Base-by-base conservation (phyloP, 1,284 basidiomycete species). In the Trametes pubescens region DNA sequence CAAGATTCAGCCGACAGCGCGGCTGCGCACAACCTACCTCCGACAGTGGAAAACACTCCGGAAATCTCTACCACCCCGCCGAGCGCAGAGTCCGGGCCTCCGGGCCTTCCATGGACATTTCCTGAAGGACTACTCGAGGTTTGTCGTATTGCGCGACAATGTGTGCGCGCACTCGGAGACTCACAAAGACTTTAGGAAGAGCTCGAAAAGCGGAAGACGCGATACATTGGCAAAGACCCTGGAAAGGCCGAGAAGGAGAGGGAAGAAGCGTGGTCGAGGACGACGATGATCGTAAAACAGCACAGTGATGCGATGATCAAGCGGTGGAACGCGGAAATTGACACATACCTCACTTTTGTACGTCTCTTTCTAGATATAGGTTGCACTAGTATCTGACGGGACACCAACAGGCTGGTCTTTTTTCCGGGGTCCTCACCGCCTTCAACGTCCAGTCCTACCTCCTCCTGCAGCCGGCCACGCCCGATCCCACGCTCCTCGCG, bases 291-390 rank as follows among this genome's bases (percentile, higher is more conserved):
- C 6, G 53, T 66, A 14, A 53, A 57, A 10, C 26, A 1, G 4
- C 58, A 60, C 29, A 57, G 47, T 37, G 61, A 66, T n/a, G 58
- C 57, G 22, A 59, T 44, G 44, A 43, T 61, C 3, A 18, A 53
- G n/a, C 53, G 65, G 5, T 66, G 65, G 65, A 60, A 59, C 18
- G 43, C 38, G 6, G 65, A 66, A 26, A 62, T 66, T 16, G 65
- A 66, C 14, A 62, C 61, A 10, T 37, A 62, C 4, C 65, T 66
- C 18, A 54, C 60, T 10, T 66, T 47, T 32, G 65, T 66, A 24
- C 18, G 61, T 62, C 22, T 5, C 10, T 1, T 14, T n/a, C 18
- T 9, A 32, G 29, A 32, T 53, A 7, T 1, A 14, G 14, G 4
- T 9, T 26, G 9, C 16, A 13, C 9, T n/a, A n/a, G n/a, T 16